Evolutionary conservation across 345 rosid species (phyloP), one percentile per base, ranked within the genome.

Genomic region (Aquilaria malaccensis): DNA sequence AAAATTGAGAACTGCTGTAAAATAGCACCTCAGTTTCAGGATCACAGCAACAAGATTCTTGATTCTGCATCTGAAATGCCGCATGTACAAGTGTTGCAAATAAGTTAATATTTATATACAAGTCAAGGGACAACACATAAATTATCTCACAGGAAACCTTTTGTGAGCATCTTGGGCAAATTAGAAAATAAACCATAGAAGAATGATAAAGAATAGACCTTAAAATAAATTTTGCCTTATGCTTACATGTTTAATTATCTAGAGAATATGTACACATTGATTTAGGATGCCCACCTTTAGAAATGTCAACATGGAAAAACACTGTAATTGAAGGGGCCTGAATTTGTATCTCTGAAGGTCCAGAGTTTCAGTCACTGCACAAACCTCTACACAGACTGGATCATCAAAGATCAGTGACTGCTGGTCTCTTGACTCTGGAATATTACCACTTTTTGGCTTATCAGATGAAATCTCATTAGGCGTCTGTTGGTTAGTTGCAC

Each of bases 271-370:
- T 22, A 22, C 22, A 22, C 22, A 22, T 22, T 22, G 22, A 22
- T 22, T 22, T 22, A 22, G 67, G 50, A 70, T 43, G 55, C 78
- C 45, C 13, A 90, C 97, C 86, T 80, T 72, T 55, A 86, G 79
- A 72, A 83, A 72, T 46, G 79, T 79, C 77, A 90, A 68, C 74
- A 87, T 77, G 72, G 83, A 70, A 52, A 80, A 76, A 78, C 88
- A 85, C 29, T 74, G 86, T 52, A 65, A 69, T 62, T 45, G 79
- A 68, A 90, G 88, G 60, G 87, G 83, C 83, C 97, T 84, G 81
- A 87, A 90, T 54, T 83, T 90, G 72, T 68, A 87, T 72, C 85
- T 81, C 58, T 90, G 95, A 58, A 69, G 60, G 70, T 83, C 89
- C 62, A 90, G 69, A 63, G 71, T 76, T 49, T 77, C 78, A 60